phyloP scores from a whole-genome alignment of 768 basidiomycete species.

The Pleurotus salmoneostramineus region DNA sequence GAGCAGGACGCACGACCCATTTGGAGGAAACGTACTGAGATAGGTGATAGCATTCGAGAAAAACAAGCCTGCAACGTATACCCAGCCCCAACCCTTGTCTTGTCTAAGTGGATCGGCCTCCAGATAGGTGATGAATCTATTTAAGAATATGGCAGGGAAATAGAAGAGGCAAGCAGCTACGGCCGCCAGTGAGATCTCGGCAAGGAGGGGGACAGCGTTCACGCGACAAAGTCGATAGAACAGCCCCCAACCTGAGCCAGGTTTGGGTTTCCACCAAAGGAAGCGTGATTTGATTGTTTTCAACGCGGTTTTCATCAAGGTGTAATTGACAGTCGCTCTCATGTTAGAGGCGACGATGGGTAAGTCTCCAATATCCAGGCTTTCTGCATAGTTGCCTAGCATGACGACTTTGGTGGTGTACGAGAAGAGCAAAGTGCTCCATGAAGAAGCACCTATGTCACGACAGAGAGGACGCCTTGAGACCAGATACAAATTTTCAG shows the following conservation, averaged over 20 bases:
- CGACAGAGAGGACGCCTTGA: background rate
- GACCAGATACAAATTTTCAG: background rate
- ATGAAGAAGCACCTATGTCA: conserved; percentile 47
- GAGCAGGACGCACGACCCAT: too few species aligned
- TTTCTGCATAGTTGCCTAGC: conserved; percentile 71
- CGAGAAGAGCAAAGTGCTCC: conserved; percentile 71
- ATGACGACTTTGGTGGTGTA: conserved; percentile 87
- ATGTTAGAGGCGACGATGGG: conserved; percentile 75
- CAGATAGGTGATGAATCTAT: conserved; percentile 56
- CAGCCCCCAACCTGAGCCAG: conserved; percentile 64
- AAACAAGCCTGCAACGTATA: conserved; percentile 41
- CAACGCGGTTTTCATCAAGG: conserved; percentile 59
- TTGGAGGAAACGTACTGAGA: conserved; percentile 21
- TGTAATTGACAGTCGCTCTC: conserved; percentile 62
- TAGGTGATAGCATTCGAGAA: conserved; percentile 26
- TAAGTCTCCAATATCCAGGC: conserved; percentile 83
- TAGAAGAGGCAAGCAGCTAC: conserved; percentile 65
- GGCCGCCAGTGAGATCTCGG: conserved; percentile 48
- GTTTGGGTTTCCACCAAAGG: conserved; percentile 53
- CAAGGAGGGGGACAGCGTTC: conserved; percentile 39
- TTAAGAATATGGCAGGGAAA: conserved; percentile 55
- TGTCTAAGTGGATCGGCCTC: conserved; percentile 57
- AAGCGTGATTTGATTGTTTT: conserved; percentile 38
- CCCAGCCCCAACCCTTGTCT: conserved; percentile 70
- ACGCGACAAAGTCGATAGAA: conserved; percentile 57